Base-by-base conservation (phyloP, 495 filamentous ascomycete genomes). In the Tuber brumale region DNA sequence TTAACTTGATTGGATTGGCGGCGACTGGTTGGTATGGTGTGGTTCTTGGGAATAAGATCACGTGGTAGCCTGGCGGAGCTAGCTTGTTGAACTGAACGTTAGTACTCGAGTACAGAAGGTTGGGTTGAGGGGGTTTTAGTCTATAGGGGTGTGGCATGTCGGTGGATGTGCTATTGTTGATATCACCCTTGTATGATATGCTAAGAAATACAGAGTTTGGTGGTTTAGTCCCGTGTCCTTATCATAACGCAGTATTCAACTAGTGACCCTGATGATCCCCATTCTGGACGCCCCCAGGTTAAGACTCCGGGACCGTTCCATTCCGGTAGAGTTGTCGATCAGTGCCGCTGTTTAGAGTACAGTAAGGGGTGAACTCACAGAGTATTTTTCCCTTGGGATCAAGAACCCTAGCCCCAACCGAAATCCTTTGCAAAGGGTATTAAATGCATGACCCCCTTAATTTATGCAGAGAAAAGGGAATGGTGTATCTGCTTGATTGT, bases 11-110 rank as follows among this genome's bases (percentile, higher is more conserved):
- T 37, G 89, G 89, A 21, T 85, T 95, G 70, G 75, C 91, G 71
- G 88, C 88, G 3, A 91, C 91, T 27, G 81, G 93, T 4, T 90
- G 84, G 81, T 97, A 97, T 85, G 94, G 94, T 16, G 80, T 90
- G 71, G 86, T 89, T 44, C 84, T 97, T 61, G 88, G 78, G 43
- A 35, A 35, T 66, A 66, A 35, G 31, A 66, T 66, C 27, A 35
- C 14, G 27, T 66, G 57, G 57, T 66, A 66, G 57, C 57, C 19
- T 66, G 14, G 3, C 3, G 14, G n/a, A 66, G 57, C 57, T 35
- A 7, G 27, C 6, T 66, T 66, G 27, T 66, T 31, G 14, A 27
- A 12, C 27, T 66, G 16, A 14, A 3, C 27, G 2, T 4, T 39
- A 3, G 37, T 39, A 39, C 37, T 4, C n/a, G 57, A 31, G n/a